Base-by-base conservation (phyloP, 2,329 filamentous ascomycete genomes). In the Stagonosporopsis cucurbitacearum region DNA sequence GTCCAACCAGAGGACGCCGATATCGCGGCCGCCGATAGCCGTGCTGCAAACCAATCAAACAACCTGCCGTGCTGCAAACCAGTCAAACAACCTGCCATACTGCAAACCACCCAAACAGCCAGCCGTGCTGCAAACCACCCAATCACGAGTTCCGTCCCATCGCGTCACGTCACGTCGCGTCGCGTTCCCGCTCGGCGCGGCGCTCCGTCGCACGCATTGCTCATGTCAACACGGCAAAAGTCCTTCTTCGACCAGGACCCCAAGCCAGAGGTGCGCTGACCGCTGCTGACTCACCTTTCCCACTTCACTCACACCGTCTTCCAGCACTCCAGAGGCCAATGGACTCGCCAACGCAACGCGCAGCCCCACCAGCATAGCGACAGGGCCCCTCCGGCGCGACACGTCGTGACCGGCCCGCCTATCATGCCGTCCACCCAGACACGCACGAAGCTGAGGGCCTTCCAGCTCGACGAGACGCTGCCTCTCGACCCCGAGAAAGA, bases 361-460 rank as follows among this genome's bases (percentile, higher is more conserved):
- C 64, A 60, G 43, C 55, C 61, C 64, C 66, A 67, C 64, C 65
- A 57, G 39, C 59, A 65, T 63, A 65, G 62, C 41, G 51, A 60
- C 49, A 41, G 66, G 55, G 61, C 64, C 57, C 65, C 71, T 55
- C 64, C 66, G 40, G 60, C 71, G n/a, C 73, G 62, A 58, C 67
- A 69, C 43, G 62, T 75, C 55, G 70, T 67, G 35, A 67, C 71
- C 9, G 69, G 69, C 11, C 71, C 78, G 41, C 73, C 78, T 8
- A 80, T 81, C 42, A 75, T 80, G 50, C 78, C 83, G 7, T 85
- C 82, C 11, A 77, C 78, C 4, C 78, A 82, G 59, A 82, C 83
- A 3, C 82, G 80, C 54, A 78, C 78, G 4, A 86, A 85, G 70
- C 73, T 86, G 51, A 81, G 82, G 67, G 78, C 79, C 26, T 86